Base-by-base conservation (phyloP, 352 stramenopile genomes). In the Aphanomyces invadans region DNA sequence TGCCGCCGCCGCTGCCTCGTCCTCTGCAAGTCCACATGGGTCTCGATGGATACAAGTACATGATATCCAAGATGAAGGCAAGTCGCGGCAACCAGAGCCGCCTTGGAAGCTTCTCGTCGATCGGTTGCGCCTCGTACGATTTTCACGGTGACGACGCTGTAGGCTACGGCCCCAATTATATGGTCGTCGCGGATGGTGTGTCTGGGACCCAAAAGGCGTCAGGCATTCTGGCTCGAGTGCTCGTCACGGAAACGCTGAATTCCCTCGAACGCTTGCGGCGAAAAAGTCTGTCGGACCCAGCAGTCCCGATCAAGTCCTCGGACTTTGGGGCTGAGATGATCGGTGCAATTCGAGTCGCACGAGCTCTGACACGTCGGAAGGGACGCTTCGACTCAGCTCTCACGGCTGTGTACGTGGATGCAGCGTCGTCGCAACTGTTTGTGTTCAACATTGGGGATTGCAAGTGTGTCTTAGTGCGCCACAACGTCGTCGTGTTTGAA, bases 141-240 rank as follows among this genome's bases (percentile, higher is more conserved):
- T 95, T 90, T 72, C 84, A 93, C 56, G 86, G 84, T 38, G 86
- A 95, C 72, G 86, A 95, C 62, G 86, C 86, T 1, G 80, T 92
- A 23, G 86, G 83, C n/a, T 95, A 88, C 65, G 86, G 86, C 0
- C 82, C 83, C 2, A 74, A 79, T 44, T 95, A 89, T 73, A 92
- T 95, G 84, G 84, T 92, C 23, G 78, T 92, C 21, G 82, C 83
- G 1, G 86, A 95, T 73, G 86, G 86, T 54, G 86, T 95, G 25
- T 93, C 86, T 2, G 84, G 86, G 38, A 95, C 86, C 11, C 84
- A 87, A 70, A 95, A 95, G 70, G 80, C 83, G 1, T 92, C 82
- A 11, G 83, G 83, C 42, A 83, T 92, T 60, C 78, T 95, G 19
- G 86, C 83, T 38, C 75, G 81, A 1, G 74, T 90, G 51, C 80